A percentile compares a stretch with the other conserved stretches of the same genome.
Evolutionary conservation across 1,284 basidiomycete genomes (phyloP).

Genomic region (Puccinia triticina): DNA sequence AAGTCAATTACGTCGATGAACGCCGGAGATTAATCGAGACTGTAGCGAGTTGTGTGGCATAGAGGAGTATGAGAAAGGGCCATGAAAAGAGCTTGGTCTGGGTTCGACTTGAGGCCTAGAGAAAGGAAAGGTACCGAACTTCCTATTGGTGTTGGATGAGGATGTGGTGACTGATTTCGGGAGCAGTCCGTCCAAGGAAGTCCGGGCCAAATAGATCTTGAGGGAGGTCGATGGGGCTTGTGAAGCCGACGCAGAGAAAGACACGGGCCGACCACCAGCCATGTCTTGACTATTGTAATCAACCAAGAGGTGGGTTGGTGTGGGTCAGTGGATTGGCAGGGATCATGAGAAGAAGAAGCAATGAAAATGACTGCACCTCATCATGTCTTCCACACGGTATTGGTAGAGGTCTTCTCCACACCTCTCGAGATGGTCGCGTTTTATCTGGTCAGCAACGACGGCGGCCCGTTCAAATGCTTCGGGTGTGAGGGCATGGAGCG

Average conservation of each 20-base stretch:
- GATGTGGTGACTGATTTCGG: slow-evolving; percentile 16
- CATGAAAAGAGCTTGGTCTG: background rate
- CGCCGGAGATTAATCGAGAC: slow-evolving; percentile 2
- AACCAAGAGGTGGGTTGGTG: background rate
- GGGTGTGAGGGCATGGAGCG: slow-evolving; percentile 12
- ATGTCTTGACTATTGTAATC: slow-evolving; percentile 5
- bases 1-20: slow-evolving; percentile 27
- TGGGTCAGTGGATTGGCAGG: background rate
- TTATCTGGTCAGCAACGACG: slow-evolving; percentile 31
- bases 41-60: background rate
- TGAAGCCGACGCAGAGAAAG: background rate
- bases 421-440: slow-evolving; percentile 10
- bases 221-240: background rate
- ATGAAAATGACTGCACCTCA: slow-evolving; percentile 29
- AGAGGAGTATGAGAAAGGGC: background rate
- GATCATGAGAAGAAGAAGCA: slow-evolving; percentile 1
- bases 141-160: background rate
- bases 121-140: background rate
- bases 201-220: slow-evolving; percentile 41
- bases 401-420: slow-evolving; percentile 33
- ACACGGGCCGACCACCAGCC: background rate
- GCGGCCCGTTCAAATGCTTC: background rate
- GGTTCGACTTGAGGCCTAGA: background rate
- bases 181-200: slow-evolving; percentile 39
- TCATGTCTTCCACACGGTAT: slow-evolving; percentile 47